Conservation (phyloP, 768 basidiomycete genomes). For the Macrolepiota dolichaula region DNA sequence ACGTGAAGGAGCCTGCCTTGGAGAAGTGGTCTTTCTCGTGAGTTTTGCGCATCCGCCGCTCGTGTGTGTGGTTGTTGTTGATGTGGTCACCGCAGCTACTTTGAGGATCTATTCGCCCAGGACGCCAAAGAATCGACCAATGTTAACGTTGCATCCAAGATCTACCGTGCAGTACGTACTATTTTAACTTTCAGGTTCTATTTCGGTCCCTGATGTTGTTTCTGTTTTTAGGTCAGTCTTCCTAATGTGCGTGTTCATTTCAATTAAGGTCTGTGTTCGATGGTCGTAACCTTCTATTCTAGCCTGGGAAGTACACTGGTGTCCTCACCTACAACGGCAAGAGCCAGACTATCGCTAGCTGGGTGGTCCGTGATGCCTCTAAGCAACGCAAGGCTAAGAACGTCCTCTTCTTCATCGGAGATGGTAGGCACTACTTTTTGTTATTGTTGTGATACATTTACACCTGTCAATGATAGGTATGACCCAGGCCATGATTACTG, state of each 20-base stretch:
- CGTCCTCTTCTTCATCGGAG: slow-evolving; percentile 42
- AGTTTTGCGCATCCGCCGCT: slow-evolving; percentile 12
- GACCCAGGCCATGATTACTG: slow-evolving; percentile 48
- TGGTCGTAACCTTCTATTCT: background rate
- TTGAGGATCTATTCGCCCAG: slow-evolving; percentile 39
- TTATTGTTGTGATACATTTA: background rate
- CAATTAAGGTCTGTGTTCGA: background rate
- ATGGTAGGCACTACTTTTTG: slow-evolving; percentile 25
- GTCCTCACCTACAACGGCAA: slow-evolving; percentile 32
- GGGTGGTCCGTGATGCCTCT: slow-evolving; percentile 34
- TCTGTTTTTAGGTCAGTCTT: background rate
- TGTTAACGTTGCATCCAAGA: slow-evolving; percentile 41
- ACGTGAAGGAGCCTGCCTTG: slow-evolving; percentile 25
- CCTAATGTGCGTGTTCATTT: background rate
- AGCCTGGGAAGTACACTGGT: slow-evolving; percentile 40
- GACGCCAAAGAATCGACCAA: slow-evolving; percentile 28
- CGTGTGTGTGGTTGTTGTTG: background rate
- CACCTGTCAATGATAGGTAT: slow-evolving; percentile 26
- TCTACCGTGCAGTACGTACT: slow-evolving; percentile 30
- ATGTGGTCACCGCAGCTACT: slow-evolving; percentile 26
- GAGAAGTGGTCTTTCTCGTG: slow-evolving; percentile 42
- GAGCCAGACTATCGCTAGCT: slow-evolving; percentile 33
- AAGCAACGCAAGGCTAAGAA: slow-evolving; percentile 37
- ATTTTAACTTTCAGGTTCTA: slow-evolving; percentile 1
- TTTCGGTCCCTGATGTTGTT: background rate